These are phyloP conservation scores for Botryotinia convoluta DNA, from an alignment of 2,329 filamentous ascomycete species.

Conservation along the genomic window DNA sequence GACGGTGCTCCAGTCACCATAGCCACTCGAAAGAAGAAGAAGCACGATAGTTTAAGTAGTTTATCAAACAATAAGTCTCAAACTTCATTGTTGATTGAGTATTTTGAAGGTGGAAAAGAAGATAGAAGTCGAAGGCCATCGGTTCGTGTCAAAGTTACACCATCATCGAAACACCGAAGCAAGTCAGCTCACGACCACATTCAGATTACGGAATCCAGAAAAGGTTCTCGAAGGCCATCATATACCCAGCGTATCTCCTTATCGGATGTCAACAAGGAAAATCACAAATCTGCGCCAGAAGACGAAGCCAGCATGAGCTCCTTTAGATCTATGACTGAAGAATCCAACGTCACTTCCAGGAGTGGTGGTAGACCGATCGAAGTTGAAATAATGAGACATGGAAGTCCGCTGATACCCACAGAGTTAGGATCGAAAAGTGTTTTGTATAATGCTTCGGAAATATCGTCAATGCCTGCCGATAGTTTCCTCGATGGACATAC, in stretches of 20 bases:
- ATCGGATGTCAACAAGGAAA: slow-evolving; percentile 43
- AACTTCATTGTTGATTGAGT: slow-evolving; percentile 72
- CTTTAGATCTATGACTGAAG: slow-evolving; percentile 74
- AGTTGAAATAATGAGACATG: slow-evolving; percentile 74
- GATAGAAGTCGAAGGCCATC: slow-evolving; percentile 59
- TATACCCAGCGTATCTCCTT: slow-evolving; percentile 68
- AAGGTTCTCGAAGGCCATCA: slow-evolving; percentile 67
- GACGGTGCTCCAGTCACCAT: slow-evolving; percentile 93
- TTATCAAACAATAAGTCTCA: slow-evolving; percentile 58
- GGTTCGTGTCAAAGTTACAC: slow-evolving; percentile 69
- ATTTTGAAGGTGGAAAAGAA: slow-evolving; percentile 66
- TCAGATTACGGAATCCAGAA: slow-evolving; percentile 75
- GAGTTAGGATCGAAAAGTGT: slow-evolving; percentile 62
- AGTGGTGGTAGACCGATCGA: slow-evolving; percentile 70
- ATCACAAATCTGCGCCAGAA: slow-evolving; percentile 48
- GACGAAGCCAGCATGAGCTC: slow-evolving; percentile 69
- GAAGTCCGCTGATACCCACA: slow-evolving; percentile 63
- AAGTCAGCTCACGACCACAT: slow-evolving; percentile 66
- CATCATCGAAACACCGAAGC: slow-evolving; percentile 51
- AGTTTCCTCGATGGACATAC: slow-evolving; percentile 59
- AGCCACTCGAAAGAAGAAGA: slow-evolving; percentile 67
- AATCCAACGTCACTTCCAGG: slow-evolving; percentile 68
- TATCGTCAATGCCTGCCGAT: slow-evolving; percentile 78
- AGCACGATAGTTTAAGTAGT: slow-evolving; percentile 45
- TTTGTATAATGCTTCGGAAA: slow-evolving; percentile 71